Base-by-base conservation (phyloP, 2,329 filamentous ascomycete species). In the Akanthomyces muscarius region DNA sequence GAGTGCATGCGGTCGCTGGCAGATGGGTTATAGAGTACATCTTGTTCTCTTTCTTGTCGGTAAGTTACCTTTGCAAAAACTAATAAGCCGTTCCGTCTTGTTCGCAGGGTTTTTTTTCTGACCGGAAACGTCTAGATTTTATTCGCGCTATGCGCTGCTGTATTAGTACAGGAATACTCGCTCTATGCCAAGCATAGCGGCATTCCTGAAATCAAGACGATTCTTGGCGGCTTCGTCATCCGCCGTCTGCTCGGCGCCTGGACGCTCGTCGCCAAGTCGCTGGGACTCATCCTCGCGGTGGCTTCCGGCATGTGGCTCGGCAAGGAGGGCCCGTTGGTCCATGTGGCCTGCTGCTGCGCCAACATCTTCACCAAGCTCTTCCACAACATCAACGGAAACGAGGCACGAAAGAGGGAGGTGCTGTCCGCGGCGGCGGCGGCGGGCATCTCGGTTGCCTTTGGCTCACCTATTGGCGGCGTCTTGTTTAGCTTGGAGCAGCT, bases 171-270 rank as follows among this genome's bases (percentile, higher is more conserved):
- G 69, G 86, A 89, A 69, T 98, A 93, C 75, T 92, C 91, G 28
- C 81, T 90, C 5, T 91, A 97, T 76, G 94, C 94, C 54, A 94
- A 90, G 73, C 94, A 98, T 72, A 97, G 92, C 73, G 94, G 94
- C 76, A 97, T 99, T 69, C 92, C 94, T 6, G 94, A 99, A 79
- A 96, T 99, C 77, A 99, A 99, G 81, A 97, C 93, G 3, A 86
- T 99, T 10, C 79, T 99, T 61, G 94, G 94, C 47, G 94, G 94
- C 6, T 97, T 97, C 74, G 89, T 99, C 38, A 97, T 99, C 65
- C 85, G 88, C 65, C 86, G 88, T 64, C 96, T 98, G 70, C 81
- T 98, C 71, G 91, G 93, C 11, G 81, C 82, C 38, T 97, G 93
- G 93, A 97, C 94, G 1, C 79, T 98, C 71, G 75, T 91, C 36